Base-by-base conservation (phyloP, 2,329 filamentous ascomycete genomes). In the Fusarium mundagurra region DNA sequence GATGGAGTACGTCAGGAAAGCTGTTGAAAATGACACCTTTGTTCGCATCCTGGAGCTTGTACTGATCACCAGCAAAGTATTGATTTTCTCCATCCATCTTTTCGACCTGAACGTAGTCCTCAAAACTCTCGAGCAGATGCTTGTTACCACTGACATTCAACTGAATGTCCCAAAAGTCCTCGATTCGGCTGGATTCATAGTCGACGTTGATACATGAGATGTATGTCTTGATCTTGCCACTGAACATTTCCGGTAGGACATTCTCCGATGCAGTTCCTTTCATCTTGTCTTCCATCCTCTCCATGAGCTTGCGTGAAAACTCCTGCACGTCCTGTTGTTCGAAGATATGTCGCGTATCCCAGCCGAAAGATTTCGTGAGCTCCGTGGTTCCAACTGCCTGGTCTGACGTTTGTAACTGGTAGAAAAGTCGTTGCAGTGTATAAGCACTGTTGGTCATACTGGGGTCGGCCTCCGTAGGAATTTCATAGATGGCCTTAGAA, bases 141-240 rank as follows among this genome's bases (percentile, higher is more conserved):
- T 94, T 95, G 87, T 98, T 98, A 38, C 95, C 95, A 72, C 93
- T 93, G 58, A 99, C 97, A 76, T 98, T 99, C 76, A 99, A 90
- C 82, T 99, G 96, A 69, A 99, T 94, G 81, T 99, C 96, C 96
- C 96, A 99, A 82, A 98, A 99, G 78, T 99, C 97, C 83, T 99
- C 96, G 75, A 96, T 91, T 71, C 96, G 91, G 71, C 95, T 98
- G 29, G 95, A 98, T 85, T 98, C 96, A 85, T 98, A 99, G 79
- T 97, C 92, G 71, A 99, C 97, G 82, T 99, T 96, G 82, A 99
- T 98, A 85, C 97, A 99, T 29, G 94, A 97, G 74, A 99, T 97
- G 83, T 98, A 99, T 1, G 96, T 99, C 86, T 98, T 98, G 83
- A 97, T 95, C 84, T 98, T 98, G 65, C 96, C 97, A 67, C 96